A percentile compares a stretch with the other conserved stretches of the same genome.
Evolutionary conservation across 208 protist genomes (phyloP).

Genomic region (Acanthamoeba triangularis): DNA sequence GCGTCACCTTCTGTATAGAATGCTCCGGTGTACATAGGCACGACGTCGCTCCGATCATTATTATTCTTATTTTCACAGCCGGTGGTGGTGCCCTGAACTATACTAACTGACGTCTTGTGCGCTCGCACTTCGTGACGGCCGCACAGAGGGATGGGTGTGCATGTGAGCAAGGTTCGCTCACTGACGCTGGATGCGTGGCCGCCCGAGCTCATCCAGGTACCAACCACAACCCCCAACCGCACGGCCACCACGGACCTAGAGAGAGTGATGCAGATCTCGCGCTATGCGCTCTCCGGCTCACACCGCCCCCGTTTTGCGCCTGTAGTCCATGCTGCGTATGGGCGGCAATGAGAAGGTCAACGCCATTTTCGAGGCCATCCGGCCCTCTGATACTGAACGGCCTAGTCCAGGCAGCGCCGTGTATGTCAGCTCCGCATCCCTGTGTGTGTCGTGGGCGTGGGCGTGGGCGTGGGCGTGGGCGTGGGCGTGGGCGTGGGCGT

Average conservation of each 20-base stretch:
- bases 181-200: constrained; percentile 84
- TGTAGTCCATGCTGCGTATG: not conserved
- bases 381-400: not conserved
- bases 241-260: not conserved
- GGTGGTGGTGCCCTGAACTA: no score
- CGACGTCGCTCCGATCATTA: not conserved
- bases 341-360: constrained; percentile 27
- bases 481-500: no score
- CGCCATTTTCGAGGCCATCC: constrained; percentile 1
- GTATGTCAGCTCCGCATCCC: not conserved
- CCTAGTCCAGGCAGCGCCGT: not conserved
- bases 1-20: constrained; percentile 90
- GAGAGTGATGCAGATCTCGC: not conserved
- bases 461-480: not conserved
- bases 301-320: not conserved
- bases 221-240: no score
- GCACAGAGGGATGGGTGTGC: constrained; percentile 81
- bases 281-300: not conserved
- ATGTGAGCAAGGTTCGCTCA: constrained; percentile 87
- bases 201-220: constrained; percentile 12
- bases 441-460: not conserved
- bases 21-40: constrained; percentile 87
- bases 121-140: no score
- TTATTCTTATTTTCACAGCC: not conserved
- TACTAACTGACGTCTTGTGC: not conserved